Evolutionary conservation across 495 filamentous ascomycete species (phyloP).

Genomic region (Physcia stellaris): DNA sequence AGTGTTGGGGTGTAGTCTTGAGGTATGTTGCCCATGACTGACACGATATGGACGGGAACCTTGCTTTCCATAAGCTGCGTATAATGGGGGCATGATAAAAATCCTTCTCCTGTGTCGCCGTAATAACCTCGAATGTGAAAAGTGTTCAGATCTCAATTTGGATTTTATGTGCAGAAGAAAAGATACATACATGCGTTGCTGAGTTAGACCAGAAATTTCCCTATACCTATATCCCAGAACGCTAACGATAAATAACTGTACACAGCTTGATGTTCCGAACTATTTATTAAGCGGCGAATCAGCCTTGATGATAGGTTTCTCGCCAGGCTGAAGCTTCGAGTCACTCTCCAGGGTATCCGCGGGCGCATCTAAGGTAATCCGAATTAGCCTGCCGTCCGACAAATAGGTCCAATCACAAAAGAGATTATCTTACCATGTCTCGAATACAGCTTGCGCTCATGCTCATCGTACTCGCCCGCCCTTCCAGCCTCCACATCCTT

Average conservation of each 20-base stretch:
- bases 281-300: constrained; percentile 36
- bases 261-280: constrained; percentile 3
- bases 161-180: too few species aligned
- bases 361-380: constrained; percentile 33
- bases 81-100: too few species aligned
- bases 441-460: constrained; percentile 61
- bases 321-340: constrained; percentile 21
- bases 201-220: too few species aligned
- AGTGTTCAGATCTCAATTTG: constrained; percentile 14
- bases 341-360: constrained; percentile 42
- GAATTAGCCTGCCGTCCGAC: constrained; percentile 17
- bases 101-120: too few species aligned
- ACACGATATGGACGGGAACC: too few species aligned
- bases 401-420: constrained; percentile 3
- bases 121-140: constrained; percentile 26
- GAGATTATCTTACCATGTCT: constrained; percentile 57
- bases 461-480: constrained; percentile 52
- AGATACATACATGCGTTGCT: too few species aligned
- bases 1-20: too few species aligned
- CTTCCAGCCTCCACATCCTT: constrained; percentile 68
- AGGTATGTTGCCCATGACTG: too few species aligned
- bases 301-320: constrained; percentile 24
- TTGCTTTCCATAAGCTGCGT: too few species aligned
- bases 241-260: neutral
- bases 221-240: neutral